Base-by-base conservation (phyloP, 306 rosid genomes). In the Pachyrhizus erosus region DNA sequence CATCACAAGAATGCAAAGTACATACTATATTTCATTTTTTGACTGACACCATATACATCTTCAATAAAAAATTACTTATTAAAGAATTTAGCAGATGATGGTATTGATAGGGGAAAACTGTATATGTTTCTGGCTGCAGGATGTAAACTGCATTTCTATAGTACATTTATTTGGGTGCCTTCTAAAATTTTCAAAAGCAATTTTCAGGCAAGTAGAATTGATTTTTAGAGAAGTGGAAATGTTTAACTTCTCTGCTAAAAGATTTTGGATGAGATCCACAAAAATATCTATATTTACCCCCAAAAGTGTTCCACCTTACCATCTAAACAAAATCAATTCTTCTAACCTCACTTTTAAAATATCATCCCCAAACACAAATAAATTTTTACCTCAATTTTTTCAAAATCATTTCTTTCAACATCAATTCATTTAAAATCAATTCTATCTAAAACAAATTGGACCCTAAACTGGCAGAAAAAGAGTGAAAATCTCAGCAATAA, bases 1-100 rank as follows among this genome's bases (percentile, higher is more conserved):
- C 72, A 39, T 45, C 37, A 26, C 46, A 70, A 70, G 72, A 55
- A 76, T 46, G 72, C 77, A 77, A 69, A 76, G 69, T 69, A 29
- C 52, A 33, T 29, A 39, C 9, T 33, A 33, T 2, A 0, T 40
- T 72, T 65, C 33, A 61, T 43, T 73, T 73, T 71, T 34, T 48
- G 64, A 46, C 61, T 37, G 75, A 57, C 34, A 37, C 26, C 21
- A 31, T 24, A 40, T 5, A 43, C 8, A 14, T 49, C 70, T 76
- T 77, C 54, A 54, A 66, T 73, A 67, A 73, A 73, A 52, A 66
- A 74, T 18, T 21, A 39, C 40, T 42, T 31, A 24, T 78, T 39
- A 49, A 80, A 48, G 43, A 69, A 37, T 48, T 80, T 9, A 27
- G 71, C 71, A 21, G 52, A 79, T 21, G 21, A 27, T 29, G 27